Conservation (phyloP, 1,284 basidiomycete species). For the Termitomyces sp. region DNA sequence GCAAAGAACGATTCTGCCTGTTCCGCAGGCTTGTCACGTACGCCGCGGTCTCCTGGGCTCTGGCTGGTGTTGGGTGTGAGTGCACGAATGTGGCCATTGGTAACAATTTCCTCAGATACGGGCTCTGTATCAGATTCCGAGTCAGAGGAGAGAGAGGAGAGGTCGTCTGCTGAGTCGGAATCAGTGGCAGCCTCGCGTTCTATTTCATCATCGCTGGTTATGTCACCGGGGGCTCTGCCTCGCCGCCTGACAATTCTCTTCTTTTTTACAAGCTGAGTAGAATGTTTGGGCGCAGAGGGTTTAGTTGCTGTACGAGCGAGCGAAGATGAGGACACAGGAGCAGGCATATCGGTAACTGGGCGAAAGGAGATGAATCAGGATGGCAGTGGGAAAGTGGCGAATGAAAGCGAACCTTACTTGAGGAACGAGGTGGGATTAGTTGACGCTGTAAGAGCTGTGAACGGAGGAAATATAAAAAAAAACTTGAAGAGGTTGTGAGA, state of each 20-base stretch:
- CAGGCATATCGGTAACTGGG: conserved; percentile 38
- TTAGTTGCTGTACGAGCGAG: conserved; percentile 28
- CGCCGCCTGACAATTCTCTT: conserved; percentile 40
- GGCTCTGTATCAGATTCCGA: conserved; percentile 66
- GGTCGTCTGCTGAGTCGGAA: conserved; percentile 54
- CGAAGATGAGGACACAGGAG: conserved; percentile 32
- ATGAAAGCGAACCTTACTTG: conserved; percentile 30
- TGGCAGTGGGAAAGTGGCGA: conserved; percentile 9
- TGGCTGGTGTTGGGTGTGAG: conserved; percentile 63
- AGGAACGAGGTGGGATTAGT: conserved; percentile 15
- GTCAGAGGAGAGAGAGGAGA: conserved; percentile 54
- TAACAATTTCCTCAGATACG: conserved; percentile 53
- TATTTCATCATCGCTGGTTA: conserved; percentile 71
- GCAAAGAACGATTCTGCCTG: conserved; percentile 48
- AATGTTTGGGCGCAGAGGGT: conserved; percentile 25
- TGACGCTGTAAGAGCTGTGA: conserved; percentile 9
- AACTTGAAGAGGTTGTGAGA: neutral
- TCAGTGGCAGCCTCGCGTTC: conserved; percentile 64
- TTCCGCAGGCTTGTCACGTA: conserved; percentile 27
- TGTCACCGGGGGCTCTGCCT: conserved; percentile 49
- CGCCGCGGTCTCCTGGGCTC: conserved; percentile 38
- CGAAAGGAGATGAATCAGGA: conserved; percentile 14
- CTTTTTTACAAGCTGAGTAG: conserved; percentile 31
- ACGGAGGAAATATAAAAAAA: conserved; percentile 10
- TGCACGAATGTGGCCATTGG: conserved; percentile 44